Percentiles rank a stretch among this genome's conserved stretches.
Conservation (phyloP, 495 filamentous ascomycete species). For the Chlorociboria aeruginascens region DNA sequence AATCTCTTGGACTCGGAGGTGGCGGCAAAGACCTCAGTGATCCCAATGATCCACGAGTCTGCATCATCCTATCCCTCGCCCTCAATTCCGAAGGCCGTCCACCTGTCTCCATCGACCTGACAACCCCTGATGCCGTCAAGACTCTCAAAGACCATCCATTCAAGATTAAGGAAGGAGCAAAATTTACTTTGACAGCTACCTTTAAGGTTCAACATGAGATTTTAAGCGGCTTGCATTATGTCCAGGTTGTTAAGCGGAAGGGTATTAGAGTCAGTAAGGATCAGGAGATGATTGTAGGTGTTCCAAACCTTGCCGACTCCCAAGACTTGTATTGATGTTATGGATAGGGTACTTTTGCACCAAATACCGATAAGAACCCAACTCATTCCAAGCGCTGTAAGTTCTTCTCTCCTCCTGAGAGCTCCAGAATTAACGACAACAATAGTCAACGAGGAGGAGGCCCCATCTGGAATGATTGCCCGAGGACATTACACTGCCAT, state of each 20-base stretch:
- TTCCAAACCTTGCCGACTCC: not conserved
- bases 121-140: slow-evolving; percentile 46
- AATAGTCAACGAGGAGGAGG: slow-evolving; percentile 76
- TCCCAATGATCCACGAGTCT: slow-evolving; percentile 66
- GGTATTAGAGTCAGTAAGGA: slow-evolving; percentile 77
- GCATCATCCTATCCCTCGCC: slow-evolving; percentile 81
- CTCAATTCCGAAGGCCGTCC: slow-evolving; percentile 67
- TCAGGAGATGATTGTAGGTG: slow-evolving; percentile 87
- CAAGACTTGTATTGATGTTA: slow-evolving; percentile 3
- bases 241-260: slow-evolving; percentile 84
- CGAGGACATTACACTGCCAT: slow-evolving; percentile 77
- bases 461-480: slow-evolving; percentile 76
- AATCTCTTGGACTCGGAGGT: slow-evolving; percentile 75
- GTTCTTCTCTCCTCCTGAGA: slow-evolving; percentile 20
- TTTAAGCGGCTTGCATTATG: slow-evolving; percentile 84
- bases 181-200: slow-evolving; percentile 81
- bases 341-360: slow-evolving; percentile 66
- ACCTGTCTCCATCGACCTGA: slow-evolving; percentile 79
- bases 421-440: not conserved
- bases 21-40: slow-evolving; percentile 45
- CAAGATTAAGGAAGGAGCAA: slow-evolving; percentile 88
- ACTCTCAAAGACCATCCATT: slow-evolving; percentile 79
- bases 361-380: slow-evolving; percentile 74
- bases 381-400: slow-evolving; percentile 84
- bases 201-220: slow-evolving; percentile 97